Evolutionary conservation across 345 rosid species (phyloP), one percentile per base, ranked within the genome.

Genomic region (Capsella bursapastoris): DNA sequence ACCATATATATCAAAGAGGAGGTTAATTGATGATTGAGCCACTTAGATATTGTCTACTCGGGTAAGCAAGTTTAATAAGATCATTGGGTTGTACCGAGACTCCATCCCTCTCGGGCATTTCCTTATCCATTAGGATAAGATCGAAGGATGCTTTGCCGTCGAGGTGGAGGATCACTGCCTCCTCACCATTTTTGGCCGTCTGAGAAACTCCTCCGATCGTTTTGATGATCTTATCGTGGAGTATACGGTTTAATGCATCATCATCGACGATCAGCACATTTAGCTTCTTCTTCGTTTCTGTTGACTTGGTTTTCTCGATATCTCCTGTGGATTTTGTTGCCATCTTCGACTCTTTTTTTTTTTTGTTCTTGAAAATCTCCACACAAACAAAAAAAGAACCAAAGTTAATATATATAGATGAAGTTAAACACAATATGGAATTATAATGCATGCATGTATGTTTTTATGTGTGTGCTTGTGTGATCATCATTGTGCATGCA

Each of bases 71-170:
- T 27, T 13, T 22, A 22, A 22, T 22, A 55, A 57, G 52, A 57
- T 56, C 4, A 48, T 44, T 53, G 2, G 31, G 27, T 11, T 27
- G 41, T 78, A 78, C 81, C 81, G 66, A 66, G 11, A 40, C 53
- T 28, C 81, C 81, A 66, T 78, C 78, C 50, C 51, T 61, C 29
- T 13, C 31, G 25, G 78, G 81, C 81, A 78, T 78, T 72, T 78
- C 81, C 1, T 78, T 78, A 55, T 78, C 81, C 78, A 78, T 78
- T 18, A 79, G 71, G 29, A 79, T 73, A 7, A 79, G 78, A n/a
- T 68, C 78, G 49, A 79, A 79, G 31, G 71, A 57, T 57, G 55
- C 15, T 1, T 14, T 4, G 35, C 66, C 68, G 29, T 70, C 28
- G 9, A 55, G 75, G 74, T 68, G 78, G 43, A 79, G 57, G 9